phyloP scores from a whole-genome alignment of 257 asterid species.

The Nicotiana undulata region DNA sequence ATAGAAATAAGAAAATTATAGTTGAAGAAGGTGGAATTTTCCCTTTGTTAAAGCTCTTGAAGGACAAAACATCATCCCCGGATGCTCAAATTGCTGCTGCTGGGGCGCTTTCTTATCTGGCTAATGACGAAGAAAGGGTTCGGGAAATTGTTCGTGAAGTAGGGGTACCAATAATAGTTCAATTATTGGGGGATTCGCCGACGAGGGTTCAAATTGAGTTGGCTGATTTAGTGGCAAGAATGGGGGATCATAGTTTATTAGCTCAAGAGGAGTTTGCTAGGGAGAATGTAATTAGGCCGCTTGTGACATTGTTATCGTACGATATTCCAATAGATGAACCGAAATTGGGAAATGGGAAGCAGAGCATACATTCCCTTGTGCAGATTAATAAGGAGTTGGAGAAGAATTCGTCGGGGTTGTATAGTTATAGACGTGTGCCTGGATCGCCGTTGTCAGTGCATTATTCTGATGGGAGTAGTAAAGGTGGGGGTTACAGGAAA shows the following conservation, averaged over 20 bases:
- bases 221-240: slow-evolving; percentile 56
- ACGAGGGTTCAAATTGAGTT: slow-evolving; percentile 55
- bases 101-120: slow-evolving; percentile 38
- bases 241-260: slow-evolving; percentile 46
- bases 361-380: slow-evolving; percentile 54
- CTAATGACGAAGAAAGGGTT: slow-evolving; percentile 54
- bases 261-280: slow-evolving; percentile 79
- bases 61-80: slow-evolving; percentile 38
- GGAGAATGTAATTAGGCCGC: slow-evolving; percentile 72
- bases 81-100: slow-evolving; percentile 78
- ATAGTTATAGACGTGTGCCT: slow-evolving; percentile 24
- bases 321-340: slow-evolving; percentile 55
- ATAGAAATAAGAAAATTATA: slow-evolving; percentile 72
- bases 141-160: slow-evolving; percentile 32
- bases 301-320: slow-evolving; percentile 54
- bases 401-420: slow-evolving; percentile 20
- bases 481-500: slow-evolving; percentile 37
- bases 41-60: slow-evolving; percentile 57
- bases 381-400: slow-evolving; percentile 71
- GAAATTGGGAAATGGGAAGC: slow-evolving; percentile 30
- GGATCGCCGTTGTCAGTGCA: slow-evolving; percentile 39
- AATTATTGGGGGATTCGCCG: slow-evolving; percentile 49
- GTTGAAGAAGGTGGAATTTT: slow-evolving; percentile 76
- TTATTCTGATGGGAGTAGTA: slow-evolving; percentile 39
- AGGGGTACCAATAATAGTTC: slow-evolving; percentile 53